Percentiles rank a stretch among this genome's conserved stretches.
phyloP scores from a whole-genome alignment of 2,329 filamentous ascomycete species.

The Hymenoscyphus salicellus region DNA sequence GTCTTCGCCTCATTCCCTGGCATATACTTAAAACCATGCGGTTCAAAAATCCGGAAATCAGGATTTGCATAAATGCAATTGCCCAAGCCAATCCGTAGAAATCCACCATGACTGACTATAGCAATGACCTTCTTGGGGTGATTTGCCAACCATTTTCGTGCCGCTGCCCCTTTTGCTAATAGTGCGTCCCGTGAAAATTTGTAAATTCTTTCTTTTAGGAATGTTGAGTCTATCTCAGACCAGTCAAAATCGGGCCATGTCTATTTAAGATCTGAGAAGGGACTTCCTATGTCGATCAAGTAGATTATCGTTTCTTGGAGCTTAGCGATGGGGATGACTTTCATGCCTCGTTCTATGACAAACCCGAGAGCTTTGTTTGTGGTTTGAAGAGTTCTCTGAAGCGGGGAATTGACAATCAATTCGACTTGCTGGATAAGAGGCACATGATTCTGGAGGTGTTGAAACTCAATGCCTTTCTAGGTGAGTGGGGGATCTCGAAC shows the following conservation, averaged over 20 bases:
- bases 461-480: conserved; percentile 9
- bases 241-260: conserved; percentile 18
- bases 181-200: conserved; percentile 15
- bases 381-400: conserved; percentile 20
- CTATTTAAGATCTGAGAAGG: conserved; percentile 4
- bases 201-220: conserved; percentile 19
- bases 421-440: conserved; percentile 9
- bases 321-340: conserved; percentile 10
- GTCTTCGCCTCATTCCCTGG: no score
- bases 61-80: conserved; percentile 19
- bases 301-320: conserved; percentile 21
- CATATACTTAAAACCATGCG: no score
- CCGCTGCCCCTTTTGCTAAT: conserved; percentile 8
- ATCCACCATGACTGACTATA: conserved; percentile 20
- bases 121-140: conserved; percentile 20
- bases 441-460: conserved; percentile 7
- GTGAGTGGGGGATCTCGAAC: conserved; percentile 21
- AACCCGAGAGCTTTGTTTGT: conserved; percentile 12
- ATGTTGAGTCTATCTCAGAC: conserved; percentile 12
- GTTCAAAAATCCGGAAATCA: conserved; percentile 19
- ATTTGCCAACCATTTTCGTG: conserved; percentile 13
- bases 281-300: conserved; percentile 17
- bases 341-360: conserved; percentile 9
- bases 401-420: conserved; percentile 17
- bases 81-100: conserved; percentile 18